Conservation (phyloP, 345 rosid genomes). For the Stellera chamaejasme region DNA sequence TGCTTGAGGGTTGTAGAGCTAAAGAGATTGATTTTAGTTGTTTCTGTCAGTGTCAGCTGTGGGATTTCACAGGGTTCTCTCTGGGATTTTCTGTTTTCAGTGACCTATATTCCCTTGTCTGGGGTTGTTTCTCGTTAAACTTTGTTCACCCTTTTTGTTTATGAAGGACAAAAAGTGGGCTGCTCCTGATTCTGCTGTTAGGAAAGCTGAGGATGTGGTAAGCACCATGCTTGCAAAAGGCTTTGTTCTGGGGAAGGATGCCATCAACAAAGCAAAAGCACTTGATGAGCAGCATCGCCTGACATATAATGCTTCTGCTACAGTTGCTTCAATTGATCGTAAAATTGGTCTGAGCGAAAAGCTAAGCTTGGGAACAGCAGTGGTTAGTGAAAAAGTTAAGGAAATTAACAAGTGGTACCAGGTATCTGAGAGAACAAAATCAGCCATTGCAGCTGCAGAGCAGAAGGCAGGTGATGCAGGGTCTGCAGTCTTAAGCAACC, state of each 20-base stretch:
- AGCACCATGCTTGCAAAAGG: conserved; percentile 52
- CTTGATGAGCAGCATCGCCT: conserved; percentile 39
- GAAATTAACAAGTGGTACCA: conserved; percentile 35
- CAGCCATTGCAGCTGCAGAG: conserved; percentile 32
- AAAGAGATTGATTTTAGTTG: too few relatives aligned
- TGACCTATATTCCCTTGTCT: too few relatives aligned
- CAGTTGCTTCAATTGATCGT: conserved; percentile 29
- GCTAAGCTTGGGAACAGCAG: conserved; percentile 25
- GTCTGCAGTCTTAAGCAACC: conserved; percentile 31
- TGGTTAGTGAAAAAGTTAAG: conserved; percentile 33
- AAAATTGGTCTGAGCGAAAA: conserved; percentile 35
- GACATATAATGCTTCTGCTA: conserved; percentile 36
- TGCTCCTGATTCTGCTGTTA: conserved; percentile 16
- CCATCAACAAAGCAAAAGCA: conserved; percentile 32
- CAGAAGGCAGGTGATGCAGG: conserved; percentile 33
- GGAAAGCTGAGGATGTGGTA: conserved; percentile 48
- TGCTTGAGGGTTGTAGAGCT: too few relatives aligned
- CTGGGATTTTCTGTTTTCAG: too few relatives aligned
- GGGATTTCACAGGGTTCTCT: too few relatives aligned
- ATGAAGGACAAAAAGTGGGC: conserved; percentile 17
- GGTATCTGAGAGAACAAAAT: conserved; percentile 29
- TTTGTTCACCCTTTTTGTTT: background rate
- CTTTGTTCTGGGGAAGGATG: conserved; percentile 46
- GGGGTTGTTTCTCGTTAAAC: background rate
- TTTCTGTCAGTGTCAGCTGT: too few relatives aligned